Evolutionary conservation across 768 basidiomycete genomes (phyloP).

Genomic region (Mycena rebaudengoi): DNA sequence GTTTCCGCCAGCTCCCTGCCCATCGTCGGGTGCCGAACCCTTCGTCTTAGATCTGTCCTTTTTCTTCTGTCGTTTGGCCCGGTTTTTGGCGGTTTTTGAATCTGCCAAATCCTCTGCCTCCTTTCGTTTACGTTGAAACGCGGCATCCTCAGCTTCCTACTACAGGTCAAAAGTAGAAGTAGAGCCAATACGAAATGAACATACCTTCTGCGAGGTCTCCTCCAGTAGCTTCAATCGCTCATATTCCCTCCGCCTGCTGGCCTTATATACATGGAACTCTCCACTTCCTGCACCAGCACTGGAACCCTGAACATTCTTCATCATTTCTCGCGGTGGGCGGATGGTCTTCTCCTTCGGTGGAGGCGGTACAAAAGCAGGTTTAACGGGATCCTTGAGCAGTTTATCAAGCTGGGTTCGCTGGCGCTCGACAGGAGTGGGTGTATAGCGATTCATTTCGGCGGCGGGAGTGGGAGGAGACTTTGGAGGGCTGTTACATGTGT

Average conservation of each 20-base stretch:
- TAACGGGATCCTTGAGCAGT: constrained; percentile 89
- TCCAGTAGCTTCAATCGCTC: constrained; percentile 93
- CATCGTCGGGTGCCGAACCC: constrained; percentile 36
- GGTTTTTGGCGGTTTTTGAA: constrained; percentile 94
- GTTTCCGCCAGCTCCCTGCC: constrained; percentile 28
- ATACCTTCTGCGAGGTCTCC: constrained; percentile 79
- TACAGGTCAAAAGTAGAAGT: neutral
- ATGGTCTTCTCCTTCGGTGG: constrained; percentile 85
- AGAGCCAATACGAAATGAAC: constrained; percentile 30
- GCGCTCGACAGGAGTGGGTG: constrained; percentile 60
- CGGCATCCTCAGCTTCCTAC: constrained; percentile 76
- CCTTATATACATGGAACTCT: constrained; percentile 99
- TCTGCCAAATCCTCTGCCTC: constrained; percentile 78
- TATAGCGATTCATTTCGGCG: constrained; percentile 55
- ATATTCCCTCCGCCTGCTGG: constrained; percentile 91
- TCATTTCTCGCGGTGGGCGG: constrained; percentile 89
- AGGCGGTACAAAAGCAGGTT: constrained; percentile 81
- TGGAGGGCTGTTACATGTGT: neutral
- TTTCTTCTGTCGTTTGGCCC: constrained; percentile 93
- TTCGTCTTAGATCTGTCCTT: constrained; percentile 73
- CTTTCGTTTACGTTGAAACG: constrained; percentile 78
- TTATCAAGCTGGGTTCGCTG: constrained; percentile 78
- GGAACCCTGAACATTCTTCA: constrained; percentile 99
- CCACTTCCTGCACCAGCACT: constrained; percentile 97
- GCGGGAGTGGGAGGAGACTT: neutral